A percentile compares a stretch with the other conserved stretches of the same genome.
Evolutionary conservation across 1,284 basidiomycete species (phyloP).

Genomic region (Wallemia mellicola): DNA sequence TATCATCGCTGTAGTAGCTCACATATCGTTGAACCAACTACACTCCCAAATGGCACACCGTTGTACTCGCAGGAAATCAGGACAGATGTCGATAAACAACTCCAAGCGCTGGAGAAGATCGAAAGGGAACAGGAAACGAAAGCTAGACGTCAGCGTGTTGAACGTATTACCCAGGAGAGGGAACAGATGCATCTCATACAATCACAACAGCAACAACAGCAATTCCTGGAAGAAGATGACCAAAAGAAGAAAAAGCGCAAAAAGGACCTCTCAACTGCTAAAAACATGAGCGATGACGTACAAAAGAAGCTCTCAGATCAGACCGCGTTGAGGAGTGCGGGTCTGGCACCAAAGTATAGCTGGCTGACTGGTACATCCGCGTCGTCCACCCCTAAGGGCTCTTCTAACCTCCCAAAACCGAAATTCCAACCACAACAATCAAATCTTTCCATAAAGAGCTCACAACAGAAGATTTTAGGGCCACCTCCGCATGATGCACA

Average conservation of each 20-base stretch:
- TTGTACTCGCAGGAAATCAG: slow-evolving; percentile 50
- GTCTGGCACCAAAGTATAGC: slow-evolving; percentile 34
- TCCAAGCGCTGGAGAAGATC: slow-evolving; percentile 35
- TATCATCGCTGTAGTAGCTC: slow-evolving; percentile 31
- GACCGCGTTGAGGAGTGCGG: slow-evolving; percentile 51
- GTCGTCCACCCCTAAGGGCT: slow-evolving; percentile 13
- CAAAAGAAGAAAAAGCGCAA: slow-evolving; percentile 54
- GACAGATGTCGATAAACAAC: slow-evolving; percentile 40
- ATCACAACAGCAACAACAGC: slow-evolving; percentile 17
- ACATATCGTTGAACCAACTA: slow-evolving; percentile 34
- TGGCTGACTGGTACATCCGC: slow-evolving; percentile 39
- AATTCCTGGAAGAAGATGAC: slow-evolving; percentile 21
- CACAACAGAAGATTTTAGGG: background rate
- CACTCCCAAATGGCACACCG: slow-evolving; percentile 26
- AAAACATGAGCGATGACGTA: slow-evolving; percentile 63
- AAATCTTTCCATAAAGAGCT: background rate
- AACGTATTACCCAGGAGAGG: slow-evolving; percentile 26
- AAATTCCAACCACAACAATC: slow-evolving; percentile 2
- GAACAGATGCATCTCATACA: background rate
- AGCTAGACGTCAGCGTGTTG: slow-evolving; percentile 37
- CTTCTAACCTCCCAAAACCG: background rate
- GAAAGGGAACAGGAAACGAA: slow-evolving; percentile 52
- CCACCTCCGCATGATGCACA: background rate
- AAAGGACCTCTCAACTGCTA: slow-evolving; percentile 47
- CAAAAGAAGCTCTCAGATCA: slow-evolving; percentile 65